phyloP scores from a whole-genome alignment of 1,284 basidiomycete species.

The Quambalaria eucalypti region DNA sequence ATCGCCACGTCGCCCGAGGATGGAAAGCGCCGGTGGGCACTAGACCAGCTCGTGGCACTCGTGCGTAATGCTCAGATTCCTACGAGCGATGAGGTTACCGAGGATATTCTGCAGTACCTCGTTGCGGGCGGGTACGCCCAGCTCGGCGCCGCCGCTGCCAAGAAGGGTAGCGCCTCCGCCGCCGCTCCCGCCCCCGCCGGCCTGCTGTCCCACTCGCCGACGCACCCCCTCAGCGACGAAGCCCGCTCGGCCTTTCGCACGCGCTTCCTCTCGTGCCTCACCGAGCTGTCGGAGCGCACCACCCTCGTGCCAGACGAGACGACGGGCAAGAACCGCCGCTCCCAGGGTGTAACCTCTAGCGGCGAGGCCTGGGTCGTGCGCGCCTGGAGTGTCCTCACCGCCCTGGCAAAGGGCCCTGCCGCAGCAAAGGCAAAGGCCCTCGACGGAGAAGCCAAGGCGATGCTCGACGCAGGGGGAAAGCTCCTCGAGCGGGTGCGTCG shows the following conservation, averaged over 20 bases:
- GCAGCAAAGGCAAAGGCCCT: constrained; percentile 50
- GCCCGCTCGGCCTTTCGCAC: constrained; percentile 60
- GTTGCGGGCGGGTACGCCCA: constrained; percentile 74
- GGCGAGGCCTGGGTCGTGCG: constrained; percentile 73
- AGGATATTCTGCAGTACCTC: constrained; percentile 69
- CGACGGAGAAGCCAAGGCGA: constrained; percentile 20
- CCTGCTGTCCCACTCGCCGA: constrained; percentile 49
- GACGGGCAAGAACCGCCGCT: constrained; percentile 52
- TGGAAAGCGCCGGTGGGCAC: constrained; percentile 58
- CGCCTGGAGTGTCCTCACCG: constrained; percentile 52
- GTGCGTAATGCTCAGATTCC: constrained; percentile 71
- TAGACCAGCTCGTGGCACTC: constrained; percentile 73
- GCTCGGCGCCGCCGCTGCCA: constrained; percentile 45
- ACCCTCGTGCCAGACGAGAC: constrained; percentile 19
- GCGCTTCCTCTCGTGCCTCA: constrained; percentile 65
- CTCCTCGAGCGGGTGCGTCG: constrained; percentile 26
- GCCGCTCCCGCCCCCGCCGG: constrained; percentile 49
- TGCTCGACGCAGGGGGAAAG: constrained; percentile 12
- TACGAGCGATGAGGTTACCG: constrained; percentile 69
- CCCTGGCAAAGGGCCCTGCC: constrained; percentile 62
- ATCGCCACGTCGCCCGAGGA: constrained; percentile 8
- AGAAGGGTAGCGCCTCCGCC: no score
- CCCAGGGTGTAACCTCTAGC: constrained; percentile 59
- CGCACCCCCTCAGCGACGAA: constrained; percentile 64
- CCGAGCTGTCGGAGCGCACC: constrained; percentile 62